Base-by-base conservation (phyloP, 1,284 basidiomycete genomes). In the Butyriboletus appendiculatus region DNA sequence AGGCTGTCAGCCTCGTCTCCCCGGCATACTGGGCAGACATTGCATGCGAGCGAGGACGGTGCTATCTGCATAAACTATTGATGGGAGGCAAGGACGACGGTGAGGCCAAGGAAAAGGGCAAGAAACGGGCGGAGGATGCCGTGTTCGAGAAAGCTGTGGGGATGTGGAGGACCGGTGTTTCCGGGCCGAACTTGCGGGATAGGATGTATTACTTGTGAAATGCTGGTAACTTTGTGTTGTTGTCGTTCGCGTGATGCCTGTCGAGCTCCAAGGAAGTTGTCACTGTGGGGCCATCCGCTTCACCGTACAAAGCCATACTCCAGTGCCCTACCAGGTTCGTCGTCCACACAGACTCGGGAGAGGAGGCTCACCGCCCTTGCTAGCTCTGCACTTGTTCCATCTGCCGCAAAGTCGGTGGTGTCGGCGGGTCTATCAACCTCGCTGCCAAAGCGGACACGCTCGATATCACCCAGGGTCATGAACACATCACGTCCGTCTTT, bases 11-110 rank as follows among this genome's bases (percentile, higher is more conserved):
- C 62, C 76, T 92, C 18, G 85, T 82, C n/a, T 85, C 87, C 0
- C 88, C 89, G 0, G 88, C 87, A 0, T 90, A 89, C 63, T 90
- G 89, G 65, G 86, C 86, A 9, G 81, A 91, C 64, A 72, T 91
- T 40, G 87, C 86, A 3, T 91, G 88, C 61, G 88, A 91, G 68
- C 78, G 89, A 4, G 89, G 89, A 1, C 75, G 90, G 20, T 90
- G 86, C 68, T 92, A 90, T 63, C 64, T 92, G 39, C 80, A 86
- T 67, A 77, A 80, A 51, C 73, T 90, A 18, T 71, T 91, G 39
- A 26, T 16, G 11, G 53, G 48, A 4, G 28, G 16, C 20, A 77
- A 80, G 47, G 85, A 84, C 8, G 73, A 14, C 15, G 18, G 16
- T 10, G 18, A 30, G 0, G n/a, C 56, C 56, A 41, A 56, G 57